These are phyloP conservation scores for Acanthamoeba triangularis DNA, from an alignment of 208 protist genomes.

Conservation along the genomic window DNA sequence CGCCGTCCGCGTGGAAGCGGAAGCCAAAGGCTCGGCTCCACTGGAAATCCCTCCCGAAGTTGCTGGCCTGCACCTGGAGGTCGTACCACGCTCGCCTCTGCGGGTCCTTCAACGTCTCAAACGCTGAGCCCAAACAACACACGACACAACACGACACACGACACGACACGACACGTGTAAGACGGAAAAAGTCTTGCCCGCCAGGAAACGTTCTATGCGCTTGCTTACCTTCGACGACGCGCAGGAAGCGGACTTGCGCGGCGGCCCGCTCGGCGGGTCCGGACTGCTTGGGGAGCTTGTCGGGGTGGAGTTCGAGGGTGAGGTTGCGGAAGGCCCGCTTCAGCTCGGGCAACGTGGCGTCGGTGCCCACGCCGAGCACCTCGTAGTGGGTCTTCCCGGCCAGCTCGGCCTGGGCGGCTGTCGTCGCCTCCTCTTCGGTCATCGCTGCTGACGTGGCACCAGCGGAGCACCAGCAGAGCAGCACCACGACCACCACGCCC, in stretches of 20 bases:
- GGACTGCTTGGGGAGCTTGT: neutral
- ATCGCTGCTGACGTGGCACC: neutral
- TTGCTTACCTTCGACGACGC: neutral
- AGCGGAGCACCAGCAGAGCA: neutral
- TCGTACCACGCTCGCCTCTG: slow-evolving; percentile 10
- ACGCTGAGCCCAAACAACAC: neutral
- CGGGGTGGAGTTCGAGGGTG: neutral
- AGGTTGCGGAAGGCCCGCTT: neutral
- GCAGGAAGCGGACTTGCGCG: neutral
- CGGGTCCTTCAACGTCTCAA: neutral
- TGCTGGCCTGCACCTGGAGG: neutral
- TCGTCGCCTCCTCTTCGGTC: neutral
- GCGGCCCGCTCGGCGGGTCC: neutral
- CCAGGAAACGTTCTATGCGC: neutral
- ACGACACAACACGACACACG: neutral
- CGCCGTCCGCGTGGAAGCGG: neutral
- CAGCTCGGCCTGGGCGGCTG: neutral
- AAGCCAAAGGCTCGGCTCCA: neutral
- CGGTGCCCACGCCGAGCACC: neutral
- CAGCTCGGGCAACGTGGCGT: neutral
- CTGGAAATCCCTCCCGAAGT: neutral
- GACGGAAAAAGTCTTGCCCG: too few relatives aligned
- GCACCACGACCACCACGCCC: neutral
- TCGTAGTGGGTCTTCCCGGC: neutral
- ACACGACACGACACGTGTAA: neutral